phyloP scores from a whole-genome alignment of 805 yeast species.

The Candida takata region DNA sequence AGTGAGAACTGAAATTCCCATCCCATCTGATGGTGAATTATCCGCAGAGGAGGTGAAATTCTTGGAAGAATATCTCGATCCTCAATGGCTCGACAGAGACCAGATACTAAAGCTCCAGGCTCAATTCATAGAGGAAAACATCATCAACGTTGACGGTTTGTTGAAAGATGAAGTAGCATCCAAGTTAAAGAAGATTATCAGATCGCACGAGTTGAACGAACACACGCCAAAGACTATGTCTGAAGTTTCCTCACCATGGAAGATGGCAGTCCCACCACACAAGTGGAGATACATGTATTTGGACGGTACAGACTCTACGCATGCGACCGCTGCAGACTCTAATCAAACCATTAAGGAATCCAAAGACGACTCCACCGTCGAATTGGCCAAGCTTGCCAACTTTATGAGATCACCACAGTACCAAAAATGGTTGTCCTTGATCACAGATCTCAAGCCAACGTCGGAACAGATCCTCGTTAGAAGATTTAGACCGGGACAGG shows the following conservation, averaged over 20 bases:
- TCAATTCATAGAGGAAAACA: conserved; percentile 59
- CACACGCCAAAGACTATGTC: conserved; percentile 48
- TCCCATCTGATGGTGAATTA: conserved; percentile 20
- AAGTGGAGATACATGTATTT: conserved; percentile 81
- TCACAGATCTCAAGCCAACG: conserved; percentile 57
- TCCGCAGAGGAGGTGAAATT: conserved; percentile 39
- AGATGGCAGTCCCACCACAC: conserved; percentile 88
- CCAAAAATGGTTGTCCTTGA: conserved; percentile 55
- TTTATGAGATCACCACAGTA: conserved; percentile 58
- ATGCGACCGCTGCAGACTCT: conserved; percentile 24
- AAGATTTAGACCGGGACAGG: conserved; percentile 92
- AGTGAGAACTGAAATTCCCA: conserved; percentile 35
- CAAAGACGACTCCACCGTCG: conserved; percentile 27
- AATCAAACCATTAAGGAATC: conserved; percentile 7
- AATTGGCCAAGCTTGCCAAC: conserved; percentile 45
- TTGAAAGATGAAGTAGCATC: conserved; percentile 50
- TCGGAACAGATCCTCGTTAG: conserved; percentile 68
- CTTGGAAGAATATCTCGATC: conserved; percentile 49
- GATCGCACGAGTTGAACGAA: conserved; percentile 53
- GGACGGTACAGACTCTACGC: conserved; percentile 48
- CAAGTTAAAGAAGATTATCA: conserved; percentile 38
- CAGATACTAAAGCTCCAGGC: conserved; percentile 38
- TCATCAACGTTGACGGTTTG: conserved; percentile 58
- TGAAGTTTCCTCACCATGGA: conserved; percentile 73
- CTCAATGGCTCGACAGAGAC: conserved; percentile 36